Conservation (phyloP, 768 basidiomycete genomes). For the Trametes gibbosa region DNA sequence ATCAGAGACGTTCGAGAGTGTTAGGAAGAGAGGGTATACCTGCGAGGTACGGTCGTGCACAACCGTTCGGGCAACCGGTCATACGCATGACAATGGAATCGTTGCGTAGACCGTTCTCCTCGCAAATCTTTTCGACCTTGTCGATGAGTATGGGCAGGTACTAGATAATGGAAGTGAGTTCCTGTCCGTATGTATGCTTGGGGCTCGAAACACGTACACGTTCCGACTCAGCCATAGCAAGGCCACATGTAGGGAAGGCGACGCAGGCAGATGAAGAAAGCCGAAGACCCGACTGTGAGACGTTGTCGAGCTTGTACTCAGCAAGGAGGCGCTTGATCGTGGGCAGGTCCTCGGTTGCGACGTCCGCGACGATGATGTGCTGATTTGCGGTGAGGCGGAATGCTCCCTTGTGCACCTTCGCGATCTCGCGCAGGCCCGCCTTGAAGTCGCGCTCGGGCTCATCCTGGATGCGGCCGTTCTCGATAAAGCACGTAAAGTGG, state of each 20-base stretch:
- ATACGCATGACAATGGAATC: slow-evolving; percentile 98
- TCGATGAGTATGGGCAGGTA: slow-evolving; percentile 91
- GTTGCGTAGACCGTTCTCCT: slow-evolving; percentile 88
- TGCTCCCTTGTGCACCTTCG: slow-evolving; percentile 88
- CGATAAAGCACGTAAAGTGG: slow-evolving; percentile 93
- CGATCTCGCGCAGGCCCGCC: slow-evolving; percentile 88
- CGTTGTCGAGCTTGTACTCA: slow-evolving; percentile 88
- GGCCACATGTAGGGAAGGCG: slow-evolving; percentile 92
- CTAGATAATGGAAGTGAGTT: slow-evolving; percentile 34
- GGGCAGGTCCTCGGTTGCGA: slow-evolving; percentile 67
- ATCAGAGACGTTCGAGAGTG: not conserved
- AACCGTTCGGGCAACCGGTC: slow-evolving; percentile 96
- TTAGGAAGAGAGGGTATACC: slow-evolving; percentile 41
- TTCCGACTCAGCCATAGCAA: slow-evolving; percentile 80
- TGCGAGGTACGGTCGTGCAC: slow-evolving; percentile 90
- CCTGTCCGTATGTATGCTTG: too few relatives aligned
- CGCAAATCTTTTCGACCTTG: slow-evolving; percentile 93
- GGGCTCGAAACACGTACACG: slow-evolving; percentile 40
- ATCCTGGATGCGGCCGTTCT: slow-evolving; percentile 97
- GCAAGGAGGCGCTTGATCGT: slow-evolving; percentile 76
- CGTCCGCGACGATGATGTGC: slow-evolving; percentile 85
- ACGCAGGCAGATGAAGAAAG: slow-evolving; percentile 95
- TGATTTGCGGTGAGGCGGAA: slow-evolving; percentile 97
- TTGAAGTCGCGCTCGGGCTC: slow-evolving; percentile 90
- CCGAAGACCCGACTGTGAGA: slow-evolving; percentile 74